Base-by-base conservation (phyloP, 768 basidiomycete species). In the Fomitopsis pulvina region DNA sequence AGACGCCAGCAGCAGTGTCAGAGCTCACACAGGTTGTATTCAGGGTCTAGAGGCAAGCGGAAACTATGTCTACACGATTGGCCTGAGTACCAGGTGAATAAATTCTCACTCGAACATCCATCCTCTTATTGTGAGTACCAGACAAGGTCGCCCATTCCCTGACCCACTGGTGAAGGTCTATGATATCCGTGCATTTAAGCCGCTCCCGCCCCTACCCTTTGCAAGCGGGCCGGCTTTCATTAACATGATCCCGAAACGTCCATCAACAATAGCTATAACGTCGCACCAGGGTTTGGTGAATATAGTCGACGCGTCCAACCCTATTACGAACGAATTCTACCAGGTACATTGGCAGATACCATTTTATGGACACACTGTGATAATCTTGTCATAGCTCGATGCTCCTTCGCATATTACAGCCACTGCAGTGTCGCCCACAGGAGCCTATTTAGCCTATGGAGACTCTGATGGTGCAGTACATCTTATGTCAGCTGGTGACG, bases 81-180 rank as follows among this genome's bases (percentile, higher is more conserved):
- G 94, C 11, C 85, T 85, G 68, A 85, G 86, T 2, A 75, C 90
- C 67, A 84, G 91, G 93, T 92, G 52, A 61, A 63, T 54, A 41
- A 7, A 41, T 30, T 16, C 11, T 39, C 48, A 45, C 29, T 24
- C 14, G 7, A 32, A 26, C 25, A 27, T 48, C 20, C 16, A 25
- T 45, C 21, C 18, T 37, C 11, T 28, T 20, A 53, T 37, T n/a
- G 14, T 16, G 18, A 7, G 27, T 30, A 21, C 29, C 60, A 96
- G 94, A 65, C 91, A 89, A 66, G 83, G 86, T 6, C 83, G 87
- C 41, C 92, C 94, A 4, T 78, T 86, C 48, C 87, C 90, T 0
- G 95, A 97, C 63, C 90, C 92, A 2, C 73, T 93, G 28, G 91
- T 99, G 55, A 96, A 95, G 68, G 75, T 97, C 11, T 96, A 87